Evolutionary conservation across 73 alveolate species (phyloP).

Genomic region (Paramecium biaurelia): DNA sequence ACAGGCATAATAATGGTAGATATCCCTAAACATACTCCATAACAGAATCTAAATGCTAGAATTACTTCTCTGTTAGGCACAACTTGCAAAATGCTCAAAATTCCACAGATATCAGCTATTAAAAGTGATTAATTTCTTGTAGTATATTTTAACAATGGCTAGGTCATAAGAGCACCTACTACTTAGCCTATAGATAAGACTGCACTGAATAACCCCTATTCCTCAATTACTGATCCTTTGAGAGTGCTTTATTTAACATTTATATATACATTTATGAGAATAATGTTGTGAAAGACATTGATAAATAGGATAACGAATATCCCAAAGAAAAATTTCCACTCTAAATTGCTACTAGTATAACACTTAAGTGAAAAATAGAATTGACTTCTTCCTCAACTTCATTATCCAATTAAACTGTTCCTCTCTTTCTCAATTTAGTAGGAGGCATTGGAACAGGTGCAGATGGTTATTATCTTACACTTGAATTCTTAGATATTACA

Average conservation of each 20-base stretch:
- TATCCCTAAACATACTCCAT: background rate
- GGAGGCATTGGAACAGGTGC: background rate
- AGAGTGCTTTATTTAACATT: background rate
- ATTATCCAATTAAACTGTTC: background rate
- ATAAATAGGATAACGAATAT: background rate
- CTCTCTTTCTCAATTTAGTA: background rate
- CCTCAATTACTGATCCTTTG: background rate
- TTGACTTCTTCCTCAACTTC: conserved; percentile 35
- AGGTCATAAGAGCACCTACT: background rate
- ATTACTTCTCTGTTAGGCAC: conserved; percentile 9
- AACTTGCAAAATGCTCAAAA: background rate
- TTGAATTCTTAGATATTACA: background rate
- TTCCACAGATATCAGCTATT: conserved; percentile 17
- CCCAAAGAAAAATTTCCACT: background rate
- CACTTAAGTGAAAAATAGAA: background rate
- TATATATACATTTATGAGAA: background rate
- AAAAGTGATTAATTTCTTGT: background rate
- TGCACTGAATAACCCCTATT: background rate
- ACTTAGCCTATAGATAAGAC: background rate
- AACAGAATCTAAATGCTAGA: background rate
- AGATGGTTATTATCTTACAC: background rate
- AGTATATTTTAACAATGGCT: background rate
- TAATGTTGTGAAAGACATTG: background rate
- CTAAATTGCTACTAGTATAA: background rate
- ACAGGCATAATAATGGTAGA: background rate